phyloP scores from a whole-genome alignment of 495 filamentous ascomycete species.

The Tuber microsphaerosporum region DNA sequence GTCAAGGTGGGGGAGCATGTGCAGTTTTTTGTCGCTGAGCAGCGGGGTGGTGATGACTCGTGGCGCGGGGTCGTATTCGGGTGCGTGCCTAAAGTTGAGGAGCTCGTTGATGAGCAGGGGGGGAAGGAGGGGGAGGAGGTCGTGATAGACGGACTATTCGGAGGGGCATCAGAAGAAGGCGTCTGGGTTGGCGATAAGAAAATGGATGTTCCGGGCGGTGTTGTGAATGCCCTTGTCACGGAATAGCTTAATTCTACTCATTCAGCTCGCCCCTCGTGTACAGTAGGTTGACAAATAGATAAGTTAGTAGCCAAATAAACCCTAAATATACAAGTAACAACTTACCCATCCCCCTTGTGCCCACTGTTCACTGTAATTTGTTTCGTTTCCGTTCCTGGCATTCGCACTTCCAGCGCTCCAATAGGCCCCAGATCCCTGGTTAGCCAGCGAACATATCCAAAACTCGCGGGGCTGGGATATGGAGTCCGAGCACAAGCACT shows the following conservation, averaged over 20 bases:
- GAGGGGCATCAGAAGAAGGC: slow-evolving; percentile 30
- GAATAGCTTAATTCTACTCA: not conserved
- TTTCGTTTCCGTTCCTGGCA: not conserved
- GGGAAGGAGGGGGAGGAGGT: slow-evolving; percentile 16
- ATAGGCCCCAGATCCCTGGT: not conserved
- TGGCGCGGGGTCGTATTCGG: slow-evolving; percentile 27
- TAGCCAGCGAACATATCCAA: not conserved
- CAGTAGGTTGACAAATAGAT: not conserved
- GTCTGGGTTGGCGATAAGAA: slow-evolving; percentile 31
- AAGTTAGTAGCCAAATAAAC: not conserved
- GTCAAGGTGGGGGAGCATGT: slow-evolving; percentile 31
- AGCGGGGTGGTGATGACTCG: not conserved
- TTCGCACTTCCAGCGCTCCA: not conserved
- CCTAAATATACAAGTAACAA: not conserved
- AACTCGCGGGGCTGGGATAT: not conserved
- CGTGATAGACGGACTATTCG: slow-evolving; percentile 35
- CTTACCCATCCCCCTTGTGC: not conserved
- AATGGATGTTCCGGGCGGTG: slow-evolving; percentile 39
- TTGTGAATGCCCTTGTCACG: slow-evolving; percentile 8
- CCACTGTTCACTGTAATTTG: not conserved
- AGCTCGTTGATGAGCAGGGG: slow-evolving; percentile 7
- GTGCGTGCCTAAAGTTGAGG: slow-evolving; percentile 29
- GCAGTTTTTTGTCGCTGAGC: slow-evolving; percentile 35
- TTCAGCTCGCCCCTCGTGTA: not conserved
- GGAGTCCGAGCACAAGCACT: not conserved